A percentile compares a stretch with the other conserved stretches of the same genome.
phyloP scores from a whole-genome alignment of 805 yeast genomes.

The Candida jianshihensis region DNA sequence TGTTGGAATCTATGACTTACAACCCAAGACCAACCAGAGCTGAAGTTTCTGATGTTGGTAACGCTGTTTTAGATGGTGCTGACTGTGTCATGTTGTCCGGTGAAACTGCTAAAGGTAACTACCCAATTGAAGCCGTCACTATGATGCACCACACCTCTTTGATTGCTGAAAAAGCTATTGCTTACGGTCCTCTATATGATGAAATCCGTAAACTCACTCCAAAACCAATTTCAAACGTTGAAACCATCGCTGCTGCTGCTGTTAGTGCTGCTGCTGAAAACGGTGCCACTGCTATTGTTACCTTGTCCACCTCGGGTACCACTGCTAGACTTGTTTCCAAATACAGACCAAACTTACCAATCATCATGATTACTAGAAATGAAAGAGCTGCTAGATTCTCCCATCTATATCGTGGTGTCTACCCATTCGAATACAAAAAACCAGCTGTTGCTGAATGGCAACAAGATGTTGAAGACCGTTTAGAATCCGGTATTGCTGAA shows the following conservation, averaged over 20 bases:
- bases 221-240: conserved; percentile 88
- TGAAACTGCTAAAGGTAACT: conserved; percentile 99
- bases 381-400: conserved; percentile 87
- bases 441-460: conserved; percentile 73
- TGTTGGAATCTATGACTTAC: conserved; percentile 99
- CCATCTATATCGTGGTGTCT: conserved; percentile 97
- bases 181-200: conserved; percentile 77
- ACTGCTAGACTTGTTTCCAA: conserved; percentile 95
- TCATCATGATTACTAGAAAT: conserved; percentile 97
- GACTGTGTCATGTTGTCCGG: conserved; percentile 99
- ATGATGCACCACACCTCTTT: conserved; percentile 98
- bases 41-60: conserved; percentile 98
- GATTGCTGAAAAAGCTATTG: conserved; percentile 94
- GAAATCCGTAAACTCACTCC: conserved; percentile 82
- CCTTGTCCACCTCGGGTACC: conserved; percentile 89
- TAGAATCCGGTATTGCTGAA: conserved; percentile 86
- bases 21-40: conserved; percentile 99
- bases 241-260: conserved; percentile 96
- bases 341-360: conserved; percentile 96
- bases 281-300: conserved; percentile 93
- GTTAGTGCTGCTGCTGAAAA: conserved; percentile 96
- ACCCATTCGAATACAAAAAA: conserved; percentile 83
- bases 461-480: conserved; percentile 91
- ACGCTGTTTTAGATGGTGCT: conserved; percentile 98
- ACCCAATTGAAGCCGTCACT: conserved; percentile 94